These are phyloP conservation scores for Fraxinus baroniana DNA, from an alignment of 305 asterid genomes.

Conservation along the genomic window DNA sequence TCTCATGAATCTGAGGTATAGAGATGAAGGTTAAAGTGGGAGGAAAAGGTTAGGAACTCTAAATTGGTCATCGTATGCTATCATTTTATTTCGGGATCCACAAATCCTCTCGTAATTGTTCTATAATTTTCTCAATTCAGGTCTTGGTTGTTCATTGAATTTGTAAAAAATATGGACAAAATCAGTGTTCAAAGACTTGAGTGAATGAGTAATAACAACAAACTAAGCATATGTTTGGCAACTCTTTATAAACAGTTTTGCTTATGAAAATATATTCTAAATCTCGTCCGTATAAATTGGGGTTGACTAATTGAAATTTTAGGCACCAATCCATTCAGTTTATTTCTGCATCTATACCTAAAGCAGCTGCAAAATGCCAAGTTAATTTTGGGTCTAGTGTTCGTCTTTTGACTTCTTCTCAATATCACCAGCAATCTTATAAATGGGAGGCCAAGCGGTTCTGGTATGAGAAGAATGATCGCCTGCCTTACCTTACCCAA, in stretches of 20 bases:
- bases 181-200: neutral
- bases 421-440: neutral
- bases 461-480: neutral
- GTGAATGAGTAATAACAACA: neutral
- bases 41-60: conserved; percentile 60
- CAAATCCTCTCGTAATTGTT: conserved; percentile 2
- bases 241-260: too few relatives aligned
- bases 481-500: neutral
- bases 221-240: too few relatives aligned
- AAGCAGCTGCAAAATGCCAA: neutral
- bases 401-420: neutral
- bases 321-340: too few relatives aligned
- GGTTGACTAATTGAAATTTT: too few relatives aligned
- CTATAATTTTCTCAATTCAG: neutral
- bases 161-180: neutral
- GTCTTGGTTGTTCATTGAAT: neutral
- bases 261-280: too few relatives aligned
- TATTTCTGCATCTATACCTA: neutral
- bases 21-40: conserved; percentile 70
- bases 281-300: too few relatives aligned
- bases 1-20: conserved; percentile 76
- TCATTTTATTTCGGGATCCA: neutral
- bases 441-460: neutral
- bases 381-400: neutral
- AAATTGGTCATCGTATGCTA: neutral